Conservation (phyloP, 2,329 filamentous ascomycete species). For the Grosmannia serpens region DNA sequence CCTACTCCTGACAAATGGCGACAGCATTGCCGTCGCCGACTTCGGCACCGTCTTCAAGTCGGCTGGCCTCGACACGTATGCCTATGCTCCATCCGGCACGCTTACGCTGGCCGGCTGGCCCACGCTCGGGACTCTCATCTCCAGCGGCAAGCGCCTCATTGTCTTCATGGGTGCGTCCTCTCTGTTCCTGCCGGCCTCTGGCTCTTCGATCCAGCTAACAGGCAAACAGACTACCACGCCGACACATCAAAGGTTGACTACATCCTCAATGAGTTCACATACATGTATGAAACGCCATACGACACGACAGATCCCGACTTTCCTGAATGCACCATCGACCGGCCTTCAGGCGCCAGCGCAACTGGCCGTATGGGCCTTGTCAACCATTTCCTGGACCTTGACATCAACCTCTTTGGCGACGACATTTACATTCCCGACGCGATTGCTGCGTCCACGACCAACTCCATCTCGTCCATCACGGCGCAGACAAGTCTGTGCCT, state of each 20-base stretch:
- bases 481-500: slow-evolving; percentile 28
- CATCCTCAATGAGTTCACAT: slow-evolving; percentile 49
- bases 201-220: not conserved
- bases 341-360: slow-evolving; percentile 36
- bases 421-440: slow-evolving; percentile 19
- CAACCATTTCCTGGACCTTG: slow-evolving; percentile 52
- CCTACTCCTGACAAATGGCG: slow-evolving; percentile 50
- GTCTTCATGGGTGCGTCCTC: slow-evolving; percentile 53
- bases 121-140: slow-evolving; percentile 56
- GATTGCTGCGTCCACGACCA: slow-evolving; percentile 26
- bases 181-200: not conserved
- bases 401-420: slow-evolving; percentile 19
- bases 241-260: slow-evolving; percentile 42
- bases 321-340: slow-evolving; percentile 53
- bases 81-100: slow-evolving; percentile 36
- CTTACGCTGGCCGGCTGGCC: slow-evolving; percentile 49
- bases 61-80: slow-evolving; percentile 44
- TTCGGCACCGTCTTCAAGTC: slow-evolving; percentile 42
- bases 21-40: slow-evolving; percentile 42
- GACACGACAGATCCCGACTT: slow-evolving; percentile 48
- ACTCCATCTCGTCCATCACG: slow-evolving; percentile 32
- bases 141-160: slow-evolving; percentile 49
- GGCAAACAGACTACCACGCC: slow-evolving; percentile 45
- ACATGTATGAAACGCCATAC: slow-evolving; percentile 61
- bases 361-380: slow-evolving; percentile 35